Base-by-base conservation (phyloP, 176 grass and related monocot genomes). In the Oryza meyeriana region DNA sequence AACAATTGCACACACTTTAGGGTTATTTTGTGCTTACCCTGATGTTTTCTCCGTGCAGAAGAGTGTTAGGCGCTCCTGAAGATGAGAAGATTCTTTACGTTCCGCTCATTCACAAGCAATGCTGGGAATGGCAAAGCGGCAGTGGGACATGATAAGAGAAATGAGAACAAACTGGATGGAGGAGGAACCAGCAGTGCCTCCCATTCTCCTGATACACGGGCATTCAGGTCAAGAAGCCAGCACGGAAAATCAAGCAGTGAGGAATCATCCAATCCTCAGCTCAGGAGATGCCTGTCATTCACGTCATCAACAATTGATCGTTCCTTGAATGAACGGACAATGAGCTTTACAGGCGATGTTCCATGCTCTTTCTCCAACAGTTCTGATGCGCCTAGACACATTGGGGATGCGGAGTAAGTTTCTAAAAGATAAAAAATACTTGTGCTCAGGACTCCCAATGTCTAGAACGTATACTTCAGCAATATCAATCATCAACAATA, bases 61-160 rank as follows among this genome's bases (percentile, higher is more conserved):
- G 69, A 58, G 52, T 41, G 39, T 59, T 48, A 38, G 28, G 11
- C 20, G 61, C 44, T 67, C 33, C 65, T n/a, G 63, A 82, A 84
- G 52, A 96, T 93, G 90, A 92, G 79, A 84, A 90, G 88, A 68
- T 93, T 93, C 85, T 96, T 96, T 72, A 63, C 86, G 18, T 88
- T 93, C 50, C 79, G 90, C 80, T 91, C 90, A 6, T 93, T 82
- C 71, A 77, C 85, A 74, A 69, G 75, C 77, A 96, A 77, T 82
- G 83, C 63, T 0, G 41, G 42, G 17, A 79, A 74, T 35, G 61
- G 17, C 3, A 76, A 85, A 70, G 26, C 30, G 69, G 65, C 66
- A 74, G 22, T 41, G 0, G 41, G 39, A 59, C 81, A 89, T 65
- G 74, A 87, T 76, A 64, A 83, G 62, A 85, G 41, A 32, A 72